Base-by-base conservation (phyloP, 306 rosid genomes). In the Vigna radiata region DNA sequence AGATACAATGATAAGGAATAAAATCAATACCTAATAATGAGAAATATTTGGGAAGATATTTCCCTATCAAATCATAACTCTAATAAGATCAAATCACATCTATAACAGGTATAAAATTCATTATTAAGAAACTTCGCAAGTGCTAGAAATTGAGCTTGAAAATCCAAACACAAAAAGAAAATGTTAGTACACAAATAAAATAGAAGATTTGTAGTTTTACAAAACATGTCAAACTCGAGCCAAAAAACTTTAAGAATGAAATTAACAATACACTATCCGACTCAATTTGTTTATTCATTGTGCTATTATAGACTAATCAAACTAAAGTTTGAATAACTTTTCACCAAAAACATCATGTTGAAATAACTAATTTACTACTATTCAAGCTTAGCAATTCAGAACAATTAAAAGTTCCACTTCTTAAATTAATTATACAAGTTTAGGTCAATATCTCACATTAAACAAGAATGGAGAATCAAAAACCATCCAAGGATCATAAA, bases 401-500 rank as follows among this genome's bases (percentile, higher is more conserved):
- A 49, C 16, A 19, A 36, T 6, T 21, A 76, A 63, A 76, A 2
- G 27, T 17, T 10, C 3, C 70, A 46, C 15, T 11, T 5, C 18
- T n/a, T 58, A 3, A 59, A 41, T 55, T 36, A 21, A 55, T 14
- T 13, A 4, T 39, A 53, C 23, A 21, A 15, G 49, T 73, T 41
- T 43, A 73, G 9, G 48, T 6, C 23, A 73, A 25, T 12, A 37
- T 50, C 66, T 25, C 21, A 18, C 60, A 27, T 68, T 15, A 77
- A 77, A 68, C 8, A 55, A 56, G 56, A 54, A 17, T 55, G 25
- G 68, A 16, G 58, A 66, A 77, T 43, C 2, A 54, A 52, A 76
- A 66, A 66, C 31, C 31, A 33, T 47, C 27, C 52, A 14, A 67
- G 36, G 9, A 56, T 56, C 43, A 59, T 23, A 68, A 37, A 31